Evolutionary conservation across 2,329 filamentous ascomycete species (phyloP).

Genomic region (Aureobasidium sp.): DNA sequence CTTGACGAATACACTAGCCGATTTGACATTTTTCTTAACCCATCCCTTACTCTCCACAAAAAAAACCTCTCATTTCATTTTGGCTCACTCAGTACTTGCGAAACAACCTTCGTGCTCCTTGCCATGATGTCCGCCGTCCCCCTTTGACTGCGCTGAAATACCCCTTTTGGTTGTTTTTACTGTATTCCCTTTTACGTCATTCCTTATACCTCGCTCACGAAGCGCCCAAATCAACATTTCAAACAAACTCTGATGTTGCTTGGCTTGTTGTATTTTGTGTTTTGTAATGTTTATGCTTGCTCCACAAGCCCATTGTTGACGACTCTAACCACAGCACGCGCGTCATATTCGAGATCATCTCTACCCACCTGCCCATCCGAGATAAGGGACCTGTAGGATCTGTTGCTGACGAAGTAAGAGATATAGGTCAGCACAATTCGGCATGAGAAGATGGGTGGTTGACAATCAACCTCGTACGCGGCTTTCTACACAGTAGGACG

Average conservation of each 20-base stretch:
- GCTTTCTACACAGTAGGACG: background rate
- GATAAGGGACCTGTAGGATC: background rate
- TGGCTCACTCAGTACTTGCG: slow-evolving; percentile 1
- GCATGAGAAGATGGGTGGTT: background rate
- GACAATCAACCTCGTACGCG: background rate
- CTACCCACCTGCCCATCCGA: too few relatives aligned
- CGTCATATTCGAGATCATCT: background rate
- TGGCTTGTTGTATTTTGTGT: background rate
- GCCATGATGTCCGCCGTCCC: background rate
- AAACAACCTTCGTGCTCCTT: slow-evolving; percentile 2
- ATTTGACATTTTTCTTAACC: slow-evolving; percentile 12
- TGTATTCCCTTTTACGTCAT: slow-evolving; percentile 9
- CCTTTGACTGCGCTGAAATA: slow-evolving; percentile 13
- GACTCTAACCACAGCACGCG: background rate
- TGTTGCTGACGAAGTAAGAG: background rate
- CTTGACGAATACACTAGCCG: slow-evolving; percentile 17
- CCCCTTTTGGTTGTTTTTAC: slow-evolving; percentile 13
- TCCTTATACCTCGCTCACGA: slow-evolving; percentile 4
- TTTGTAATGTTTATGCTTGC: background rate
- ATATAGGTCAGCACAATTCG: background rate
- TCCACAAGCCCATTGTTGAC: background rate
- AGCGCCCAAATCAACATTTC: slow-evolving; percentile 7
- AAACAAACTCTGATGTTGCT: background rate
- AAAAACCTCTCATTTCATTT: background rate
- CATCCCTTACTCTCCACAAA: slow-evolving; percentile 1